Base-by-base conservation (phyloP, 169 alveolate genomes). In the Besnoitia besnoiti region DNA sequence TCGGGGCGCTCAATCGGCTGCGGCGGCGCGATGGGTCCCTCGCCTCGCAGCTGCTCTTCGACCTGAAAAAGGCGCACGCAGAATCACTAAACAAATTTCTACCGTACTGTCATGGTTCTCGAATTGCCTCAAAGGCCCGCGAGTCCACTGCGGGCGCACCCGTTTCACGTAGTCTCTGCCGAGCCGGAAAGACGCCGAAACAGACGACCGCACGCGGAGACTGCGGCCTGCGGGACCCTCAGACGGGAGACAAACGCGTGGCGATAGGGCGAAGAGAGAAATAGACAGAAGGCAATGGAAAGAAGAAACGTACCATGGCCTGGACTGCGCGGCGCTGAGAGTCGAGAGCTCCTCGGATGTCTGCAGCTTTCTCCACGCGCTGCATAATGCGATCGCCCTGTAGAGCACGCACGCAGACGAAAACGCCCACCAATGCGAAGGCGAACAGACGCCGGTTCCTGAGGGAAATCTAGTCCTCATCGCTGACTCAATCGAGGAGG, bases 311-410 rank as follows among this genome's bases (percentile, higher is more conserved):
- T 89, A 89, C 92, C 35, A 49, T 90, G 46, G 73, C 80, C 77
- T 73, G 90, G 27, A 90, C 87, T 0, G 94, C 94, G 47, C 87
- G 89, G 7, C 87, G 62, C 59, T 84, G 94, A 12, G 49, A 79
- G 76, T 62, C 87, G 46, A 90, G 75, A 8, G 94, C 94, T 46
- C 90, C 94, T 30, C 90, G 47, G 40, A 67, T 50, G 8, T 67
- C 87, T 84, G 51, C 94, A 12, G 94, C 94, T 30, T 82, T 76
- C 55, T 82, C 87, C 44, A 90, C 61, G 3, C 94, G 94, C 67
- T 67, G 85, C 94, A 90, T 90, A 16, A 90, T 90, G 24, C 90
- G 47, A 75, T 90, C 94, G 49, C 94, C 94, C 94, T 90, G 46
- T 14, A 76, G 67, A 90, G 47, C 39, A 55, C 44, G 80, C 5